Percentiles rank a stretch among this genome's conserved stretches.
These are phyloP conservation scores for Cnidoscolus chayamansa DNA, from an alignment of 441 rosid genomes.

Conservation along the genomic window DNA sequence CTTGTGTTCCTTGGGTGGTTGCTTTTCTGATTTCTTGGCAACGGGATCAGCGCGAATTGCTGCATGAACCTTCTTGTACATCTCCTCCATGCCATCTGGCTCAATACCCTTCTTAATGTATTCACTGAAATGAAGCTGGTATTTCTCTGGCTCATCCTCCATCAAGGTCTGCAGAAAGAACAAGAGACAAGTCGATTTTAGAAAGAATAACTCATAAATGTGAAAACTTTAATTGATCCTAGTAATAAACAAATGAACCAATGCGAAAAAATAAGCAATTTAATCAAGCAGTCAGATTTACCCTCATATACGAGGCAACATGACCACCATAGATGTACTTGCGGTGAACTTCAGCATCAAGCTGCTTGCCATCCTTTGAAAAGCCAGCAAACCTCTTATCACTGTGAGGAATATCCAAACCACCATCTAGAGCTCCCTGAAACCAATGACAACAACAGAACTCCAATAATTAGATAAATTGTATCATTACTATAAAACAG, in stretches of 20 bases:
- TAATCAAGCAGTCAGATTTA: conserved; percentile 15
- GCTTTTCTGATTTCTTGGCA: conserved; percentile 57
- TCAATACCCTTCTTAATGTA: conserved; percentile 74
- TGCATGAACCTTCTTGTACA: conserved; percentile 84
- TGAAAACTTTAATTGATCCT: too few species aligned
- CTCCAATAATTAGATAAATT: too few species aligned
- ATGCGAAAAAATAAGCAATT: background rate
- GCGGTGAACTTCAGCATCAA: conserved; percentile 75
- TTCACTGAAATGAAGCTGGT: conserved; percentile 69
- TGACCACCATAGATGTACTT: conserved; percentile 83
- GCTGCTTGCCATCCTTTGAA: conserved; percentile 66
- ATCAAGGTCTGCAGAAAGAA: conserved; percentile 42
- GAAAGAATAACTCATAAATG: too few species aligned
- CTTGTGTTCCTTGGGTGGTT: conserved; percentile 64
- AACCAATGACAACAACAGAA: background rate
- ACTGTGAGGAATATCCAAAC: conserved; percentile 90
- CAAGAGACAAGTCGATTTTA: background rate
- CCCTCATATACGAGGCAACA: conserved; percentile 77
- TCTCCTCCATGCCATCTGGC: conserved; percentile 55
- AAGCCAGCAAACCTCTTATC: conserved; percentile 94
- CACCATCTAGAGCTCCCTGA: conserved; percentile 91
- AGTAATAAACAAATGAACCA: background rate
- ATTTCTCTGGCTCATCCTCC: conserved; percentile 95
- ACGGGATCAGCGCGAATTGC: conserved; percentile 89
- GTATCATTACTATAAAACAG: too few species aligned